Evolutionary conservation across 2,329 filamentous ascomycete species (phyloP).

Genomic region (Hansfordia pulvinata): DNA sequence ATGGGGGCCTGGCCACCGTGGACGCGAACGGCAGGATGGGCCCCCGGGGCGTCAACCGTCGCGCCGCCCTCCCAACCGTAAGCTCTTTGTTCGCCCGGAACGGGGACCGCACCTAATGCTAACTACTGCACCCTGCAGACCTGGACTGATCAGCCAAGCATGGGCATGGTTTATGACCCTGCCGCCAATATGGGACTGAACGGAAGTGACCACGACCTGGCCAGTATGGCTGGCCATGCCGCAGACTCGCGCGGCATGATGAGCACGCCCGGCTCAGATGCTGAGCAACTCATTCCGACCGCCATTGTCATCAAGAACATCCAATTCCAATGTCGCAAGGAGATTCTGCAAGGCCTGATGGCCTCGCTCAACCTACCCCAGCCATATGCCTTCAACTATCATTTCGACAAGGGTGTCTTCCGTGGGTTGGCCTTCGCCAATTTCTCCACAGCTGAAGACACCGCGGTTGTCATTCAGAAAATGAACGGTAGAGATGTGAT

Average conservation of each 20-base stretch:
- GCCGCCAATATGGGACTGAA: constrained; percentile 24
- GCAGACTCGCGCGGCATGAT: constrained; percentile 25
- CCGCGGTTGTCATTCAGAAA: constrained; percentile 76
- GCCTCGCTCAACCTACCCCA: constrained; percentile 84
- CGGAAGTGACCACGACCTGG: constrained; percentile 22
- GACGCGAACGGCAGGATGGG: constrained; percentile 42
- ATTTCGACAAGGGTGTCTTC: constrained; percentile 97
- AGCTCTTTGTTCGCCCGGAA: constrained; percentile 22
- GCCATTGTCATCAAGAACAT: constrained; percentile 99
- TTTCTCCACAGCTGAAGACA: constrained; percentile 92
- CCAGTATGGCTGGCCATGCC: constrained; percentile 14
- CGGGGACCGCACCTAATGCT: constrained; percentile 2
- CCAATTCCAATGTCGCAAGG: constrained; percentile 94
- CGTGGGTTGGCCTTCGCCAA: constrained; percentile 93
- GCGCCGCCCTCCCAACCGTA: constrained; percentile 60
- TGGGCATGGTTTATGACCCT: constrained; percentile 22
- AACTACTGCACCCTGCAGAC: constrained; percentile 18
- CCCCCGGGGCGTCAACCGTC: constrained; percentile 34
- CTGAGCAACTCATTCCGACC: constrained; percentile 89
- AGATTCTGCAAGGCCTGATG: constrained; percentile 87
- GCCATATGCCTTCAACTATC: constrained; percentile 98
- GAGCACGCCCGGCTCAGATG: constrained; percentile 32
- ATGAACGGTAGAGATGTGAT: constrained; percentile 96
- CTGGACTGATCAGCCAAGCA: constrained; percentile 33
- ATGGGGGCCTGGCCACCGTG: constrained; percentile 48